These are phyloP conservation scores for Gentiana dahurica DNA, from an alignment of 257 asterid genomes.

Conservation along the genomic window DNA sequence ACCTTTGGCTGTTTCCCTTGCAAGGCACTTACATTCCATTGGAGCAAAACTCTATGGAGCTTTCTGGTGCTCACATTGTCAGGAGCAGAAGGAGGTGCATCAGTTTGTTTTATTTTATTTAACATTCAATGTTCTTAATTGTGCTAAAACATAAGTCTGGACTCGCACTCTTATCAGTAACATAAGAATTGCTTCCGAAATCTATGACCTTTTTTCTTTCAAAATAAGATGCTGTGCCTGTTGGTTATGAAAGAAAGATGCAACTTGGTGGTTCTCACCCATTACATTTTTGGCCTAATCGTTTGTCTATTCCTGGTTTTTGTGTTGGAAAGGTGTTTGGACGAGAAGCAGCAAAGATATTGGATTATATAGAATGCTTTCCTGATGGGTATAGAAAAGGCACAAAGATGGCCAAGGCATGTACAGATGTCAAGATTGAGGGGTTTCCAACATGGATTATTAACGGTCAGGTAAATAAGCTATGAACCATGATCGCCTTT, in stretches of 20 bases:
- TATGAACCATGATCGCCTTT: neutral
- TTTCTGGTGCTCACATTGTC: conserved; percentile 95
- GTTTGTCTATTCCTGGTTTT: neutral
- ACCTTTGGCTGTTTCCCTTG: conserved; percentile 79
- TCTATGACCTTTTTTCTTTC: no score
- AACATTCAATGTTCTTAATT: no score
- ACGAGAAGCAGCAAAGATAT: conserved; percentile 58
- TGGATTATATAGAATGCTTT: conserved; percentile 82
- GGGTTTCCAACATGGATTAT: conserved; percentile 83
- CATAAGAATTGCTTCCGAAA: no score
- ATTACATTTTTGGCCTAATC: neutral
- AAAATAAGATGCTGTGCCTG: no score
- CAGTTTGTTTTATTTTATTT: neutral
- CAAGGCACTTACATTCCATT: conserved; percentile 58
- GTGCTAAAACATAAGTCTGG: no score
- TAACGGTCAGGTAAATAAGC: conserved; percentile 54
- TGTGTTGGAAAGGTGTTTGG: conserved; percentile 58
- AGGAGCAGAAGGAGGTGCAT: conserved; percentile 71
- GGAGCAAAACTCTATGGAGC: conserved; percentile 91
- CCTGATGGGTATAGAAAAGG: conserved; percentile 69
- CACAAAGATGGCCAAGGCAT: conserved; percentile 53
- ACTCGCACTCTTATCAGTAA: no score
- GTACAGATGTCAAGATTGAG: conserved; percentile 43
- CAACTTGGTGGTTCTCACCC: no score
- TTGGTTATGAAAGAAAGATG: no score